Evolutionary conservation across 2,329 filamentous ascomycete species (phyloP).

Genomic region (Coniochaeta sp.): DNA sequence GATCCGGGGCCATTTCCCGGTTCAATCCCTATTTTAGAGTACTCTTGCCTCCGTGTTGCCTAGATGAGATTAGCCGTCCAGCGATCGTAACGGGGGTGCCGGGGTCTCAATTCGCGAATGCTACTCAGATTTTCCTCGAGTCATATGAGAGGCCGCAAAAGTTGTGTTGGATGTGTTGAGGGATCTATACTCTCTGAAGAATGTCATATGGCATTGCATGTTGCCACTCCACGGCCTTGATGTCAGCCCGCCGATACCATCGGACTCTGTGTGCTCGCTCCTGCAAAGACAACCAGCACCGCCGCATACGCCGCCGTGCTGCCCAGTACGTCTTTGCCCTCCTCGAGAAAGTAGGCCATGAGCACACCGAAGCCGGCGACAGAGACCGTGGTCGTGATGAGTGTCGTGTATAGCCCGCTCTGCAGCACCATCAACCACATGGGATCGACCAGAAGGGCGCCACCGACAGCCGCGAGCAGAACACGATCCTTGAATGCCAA

Average conservation of each 20-base stretch:
- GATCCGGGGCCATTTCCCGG: not conserved
- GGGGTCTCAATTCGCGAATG: not conserved
- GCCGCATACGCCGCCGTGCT: constrained; percentile 7
- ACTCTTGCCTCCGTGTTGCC: not conserved
- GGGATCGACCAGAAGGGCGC: constrained; percentile 11
- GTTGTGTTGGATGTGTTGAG: too few relatives aligned
- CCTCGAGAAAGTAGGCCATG: constrained; percentile 9
- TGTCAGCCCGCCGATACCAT: not conserved
- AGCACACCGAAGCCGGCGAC: constrained; percentile 10
- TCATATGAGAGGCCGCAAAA: too few relatives aligned
- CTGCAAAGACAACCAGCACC: constrained; percentile 11
- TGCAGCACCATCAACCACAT: constrained; percentile 17
- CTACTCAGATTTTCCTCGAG: not conserved
- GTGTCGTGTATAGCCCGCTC: constrained; percentile 1
- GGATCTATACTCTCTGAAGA: too few relatives aligned
- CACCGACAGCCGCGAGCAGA: constrained; percentile 4
- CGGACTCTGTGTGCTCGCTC: not conserved
- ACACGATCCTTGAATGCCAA: not conserved
- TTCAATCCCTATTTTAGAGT: not conserved
- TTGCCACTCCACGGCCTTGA: too few relatives aligned
- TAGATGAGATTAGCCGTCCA: not conserved
- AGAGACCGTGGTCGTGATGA: constrained; percentile 11
- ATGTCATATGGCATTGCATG: too few relatives aligned
- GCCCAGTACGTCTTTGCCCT: constrained; percentile 10
- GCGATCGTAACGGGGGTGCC: not conserved